Conservation (phyloP, 73 alveolate genomes). For the Durusdinium trenchii region DNA sequence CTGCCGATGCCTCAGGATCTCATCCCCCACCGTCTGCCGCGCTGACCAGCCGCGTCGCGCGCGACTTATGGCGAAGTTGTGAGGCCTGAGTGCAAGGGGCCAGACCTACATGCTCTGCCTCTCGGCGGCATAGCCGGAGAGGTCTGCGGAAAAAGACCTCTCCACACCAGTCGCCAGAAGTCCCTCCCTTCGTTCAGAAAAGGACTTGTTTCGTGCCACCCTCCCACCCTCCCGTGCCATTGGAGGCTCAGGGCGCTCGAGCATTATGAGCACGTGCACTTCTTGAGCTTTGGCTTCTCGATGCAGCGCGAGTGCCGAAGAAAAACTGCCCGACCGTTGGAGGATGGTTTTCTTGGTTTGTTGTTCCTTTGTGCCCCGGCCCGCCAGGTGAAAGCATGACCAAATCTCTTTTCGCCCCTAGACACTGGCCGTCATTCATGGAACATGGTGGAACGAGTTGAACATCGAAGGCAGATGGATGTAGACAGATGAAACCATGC, state of each 20-base stretch:
- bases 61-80: no score
- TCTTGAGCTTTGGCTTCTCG: background rate
- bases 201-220: no score
- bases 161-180: no score
- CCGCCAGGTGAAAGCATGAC: no score
- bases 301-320: no score
- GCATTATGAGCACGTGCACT: background rate
- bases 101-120: background rate
- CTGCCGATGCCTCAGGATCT: background rate
- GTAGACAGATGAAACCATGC: background rate
- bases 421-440: no score
- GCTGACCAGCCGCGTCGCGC: background rate
- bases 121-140: background rate
- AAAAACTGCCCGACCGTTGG: no score
- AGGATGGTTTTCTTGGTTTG: no score
- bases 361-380: no score
- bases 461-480: background rate
- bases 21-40: background rate
- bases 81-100: background rate
- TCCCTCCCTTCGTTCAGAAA: no score
- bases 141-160: no score
- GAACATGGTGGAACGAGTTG: background rate
- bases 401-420: no score
- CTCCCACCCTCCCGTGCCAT: background rate
- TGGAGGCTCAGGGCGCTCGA: background rate